These are phyloP conservation scores for Rhododendron ovatum DNA, from an alignment of 148 eudicot species.

Conservation along the genomic window DNA sequence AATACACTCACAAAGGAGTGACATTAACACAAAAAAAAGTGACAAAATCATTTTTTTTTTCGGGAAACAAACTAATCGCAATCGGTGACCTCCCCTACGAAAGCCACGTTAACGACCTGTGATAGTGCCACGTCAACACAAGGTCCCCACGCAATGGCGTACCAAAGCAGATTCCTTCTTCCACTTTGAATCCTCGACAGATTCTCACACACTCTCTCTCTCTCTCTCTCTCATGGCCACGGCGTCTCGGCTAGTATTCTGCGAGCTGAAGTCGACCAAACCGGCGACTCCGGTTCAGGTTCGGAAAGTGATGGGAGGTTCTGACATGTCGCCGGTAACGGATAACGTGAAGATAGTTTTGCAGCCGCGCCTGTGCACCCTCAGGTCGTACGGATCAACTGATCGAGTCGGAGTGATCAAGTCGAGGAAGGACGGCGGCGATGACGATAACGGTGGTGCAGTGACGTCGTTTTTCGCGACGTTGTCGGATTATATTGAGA, in stretches of 20 bases:
- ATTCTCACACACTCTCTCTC: neutral
- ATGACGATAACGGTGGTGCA: neutral
- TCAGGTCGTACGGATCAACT: conserved; percentile 55
- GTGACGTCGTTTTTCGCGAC: conserved; percentile 59
- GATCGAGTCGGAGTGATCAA: conserved; percentile 49
- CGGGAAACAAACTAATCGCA: too few relatives aligned
- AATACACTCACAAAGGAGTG: too few relatives aligned
- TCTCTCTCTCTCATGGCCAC: conserved; percentile 17
- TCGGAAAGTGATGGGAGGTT: conserved; percentile 17
- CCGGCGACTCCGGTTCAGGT: conserved; percentile 24
- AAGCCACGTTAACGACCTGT: too few relatives aligned
- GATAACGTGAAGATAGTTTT: conserved; percentile 54
- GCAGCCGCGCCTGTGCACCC: conserved; percentile 73
- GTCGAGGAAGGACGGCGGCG: conserved; percentile 18
- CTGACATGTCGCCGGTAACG: conserved; percentile 8
- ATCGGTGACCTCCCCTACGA: too few relatives aligned
- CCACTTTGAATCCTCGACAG: neutral
- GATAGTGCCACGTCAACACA: too few relatives aligned
- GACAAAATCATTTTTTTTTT: too few relatives aligned
- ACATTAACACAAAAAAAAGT: too few relatives aligned
- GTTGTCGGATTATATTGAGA: conserved; percentile 75
- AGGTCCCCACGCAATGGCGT: neutral
- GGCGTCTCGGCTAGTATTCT: conserved; percentile 33
- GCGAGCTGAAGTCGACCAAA: conserved; percentile 35
- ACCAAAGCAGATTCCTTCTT: neutral